Base-by-base conservation (phyloP, 2,329 filamentous ascomycete species). In the Aureobasidium sp. region DNA sequence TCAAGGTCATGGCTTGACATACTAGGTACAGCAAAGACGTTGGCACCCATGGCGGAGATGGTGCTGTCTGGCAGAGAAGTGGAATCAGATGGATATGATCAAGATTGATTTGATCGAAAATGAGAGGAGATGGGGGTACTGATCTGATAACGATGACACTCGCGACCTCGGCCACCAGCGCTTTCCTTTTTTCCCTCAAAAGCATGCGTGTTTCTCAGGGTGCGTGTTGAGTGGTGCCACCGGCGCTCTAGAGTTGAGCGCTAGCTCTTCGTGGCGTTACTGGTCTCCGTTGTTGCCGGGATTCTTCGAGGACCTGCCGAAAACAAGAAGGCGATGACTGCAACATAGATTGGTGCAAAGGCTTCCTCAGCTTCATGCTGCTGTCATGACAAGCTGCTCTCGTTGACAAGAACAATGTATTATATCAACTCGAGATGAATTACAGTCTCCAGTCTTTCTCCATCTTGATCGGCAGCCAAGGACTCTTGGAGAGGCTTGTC, bases 11-110 rank as follows among this genome's bases (percentile, higher is more conserved):
- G 11, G 13, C 3, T 39, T 32, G 62, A 66, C 69, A 82, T 81
- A 54, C 50, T 77, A 66, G 88, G 88, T 25, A 91, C 85, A 65
- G 88, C 83, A 73, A 91, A 91, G 62, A 91, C 85, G 71, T 88
- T 83, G 64, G 82, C 80, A 72, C 86, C 85, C 77, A 83, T 86
- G 44, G 45, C 14, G 30, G 53, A 10, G 30, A 21, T 30, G 39
- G 16, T 21, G 21, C 21, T 57, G 11, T 45, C 27, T 6, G 25
- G 36, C 27, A 44, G 6, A 57, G 11, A 57, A 45, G 42, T 41
- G 41, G 50, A 30, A 55, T 55, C 25, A 55, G 51, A 57, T 57
- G 16, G 53, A 57, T 57, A 45, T 45, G 41, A 57, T 57, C 53
- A 57, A 57, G 53, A 57, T 44, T 39, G 42, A 58, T 58, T 25